phyloP scores from a whole-genome alignment of 108 stramenopile genomes.

The Skeletonema costatum region DNA sequence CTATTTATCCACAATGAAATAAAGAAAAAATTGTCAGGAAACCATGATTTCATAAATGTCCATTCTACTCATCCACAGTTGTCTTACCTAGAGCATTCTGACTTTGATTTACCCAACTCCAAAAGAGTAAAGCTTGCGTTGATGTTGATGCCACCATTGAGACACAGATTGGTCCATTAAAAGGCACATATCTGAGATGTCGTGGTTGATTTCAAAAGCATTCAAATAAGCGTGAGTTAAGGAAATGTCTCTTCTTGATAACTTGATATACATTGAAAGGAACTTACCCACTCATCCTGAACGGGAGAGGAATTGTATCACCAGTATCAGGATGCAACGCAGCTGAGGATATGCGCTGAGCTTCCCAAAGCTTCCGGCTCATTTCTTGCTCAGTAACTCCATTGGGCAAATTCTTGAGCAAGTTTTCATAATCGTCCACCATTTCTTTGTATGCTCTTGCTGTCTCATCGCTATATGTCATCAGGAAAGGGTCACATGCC shows the following conservation, averaged over 20 bases:
- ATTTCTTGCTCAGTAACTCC: constrained; percentile 27
- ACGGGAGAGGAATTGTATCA: constrained; percentile 75
- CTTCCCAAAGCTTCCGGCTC: constrained; percentile 44
- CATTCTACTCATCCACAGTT: neutral
- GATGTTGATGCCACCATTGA: constrained; percentile 57
- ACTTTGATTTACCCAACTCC: constrained; percentile 83
- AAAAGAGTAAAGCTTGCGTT: constrained; percentile 60
- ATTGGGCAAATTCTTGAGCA: constrained; percentile 12
- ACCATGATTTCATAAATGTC: neutral
- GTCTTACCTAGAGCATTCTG: constrained; percentile 74
- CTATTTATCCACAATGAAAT: neutral
- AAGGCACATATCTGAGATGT: constrained; percentile 48
- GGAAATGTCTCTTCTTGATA: neutral
- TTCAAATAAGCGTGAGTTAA: neutral
- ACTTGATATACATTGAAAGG: too few species aligned
- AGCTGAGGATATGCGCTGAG: constrained; percentile 56
- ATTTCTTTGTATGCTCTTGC: constrained; percentile 47
- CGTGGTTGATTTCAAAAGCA: neutral
- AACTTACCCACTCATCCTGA: constrained; percentile 74
- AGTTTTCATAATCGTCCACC: constrained; percentile 40
- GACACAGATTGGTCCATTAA: constrained; percentile 72
- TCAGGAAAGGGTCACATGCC: constrained; percentile 73
- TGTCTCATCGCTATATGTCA: constrained; percentile 56
- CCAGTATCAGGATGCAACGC: constrained; percentile 94
- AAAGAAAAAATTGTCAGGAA: neutral